phyloP scores from a whole-genome alignment of 257 asterid species.

The Fraxinus anomala region DNA sequence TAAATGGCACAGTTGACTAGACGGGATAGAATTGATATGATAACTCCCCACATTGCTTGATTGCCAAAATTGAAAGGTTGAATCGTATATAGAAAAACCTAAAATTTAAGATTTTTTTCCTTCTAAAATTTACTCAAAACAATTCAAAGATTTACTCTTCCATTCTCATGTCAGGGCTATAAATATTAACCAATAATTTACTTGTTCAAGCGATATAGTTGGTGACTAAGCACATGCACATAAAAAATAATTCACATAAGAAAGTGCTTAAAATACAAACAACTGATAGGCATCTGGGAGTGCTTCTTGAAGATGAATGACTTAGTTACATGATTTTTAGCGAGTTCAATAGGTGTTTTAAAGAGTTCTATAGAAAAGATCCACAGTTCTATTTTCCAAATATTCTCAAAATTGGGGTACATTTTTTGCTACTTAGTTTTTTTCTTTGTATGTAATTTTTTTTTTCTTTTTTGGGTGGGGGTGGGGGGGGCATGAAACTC shows the following conservation, averaged over 20 bases:
- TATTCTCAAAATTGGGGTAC: not conserved
- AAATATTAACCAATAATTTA: no score
- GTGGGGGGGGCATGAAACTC: not conserved
- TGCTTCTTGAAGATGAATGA: not conserved
- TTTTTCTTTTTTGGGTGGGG: not conserved
- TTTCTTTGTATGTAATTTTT: no score
- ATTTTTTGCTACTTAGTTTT: not conserved
- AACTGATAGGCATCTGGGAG: not conserved
- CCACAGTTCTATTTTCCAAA: not conserved
- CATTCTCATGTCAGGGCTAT: no score
- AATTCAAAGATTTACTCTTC: no score
- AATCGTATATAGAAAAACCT: not conserved
- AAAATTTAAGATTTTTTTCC: no score
- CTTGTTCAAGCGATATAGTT: not conserved
- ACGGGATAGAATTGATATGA: not conserved
- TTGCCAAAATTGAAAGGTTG: not conserved
- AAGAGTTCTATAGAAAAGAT: not conserved
- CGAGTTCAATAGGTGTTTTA: not conserved
- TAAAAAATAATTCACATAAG: no score
- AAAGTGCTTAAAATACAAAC: not conserved
- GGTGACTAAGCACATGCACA: not conserved
- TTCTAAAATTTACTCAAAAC: no score
- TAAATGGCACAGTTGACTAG: not conserved
- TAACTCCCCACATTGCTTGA: not conserved
- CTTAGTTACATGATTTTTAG: not conserved